Base-by-base conservation (phyloP, 345 rosid genomes). In the Acer yangbiense region DNA sequence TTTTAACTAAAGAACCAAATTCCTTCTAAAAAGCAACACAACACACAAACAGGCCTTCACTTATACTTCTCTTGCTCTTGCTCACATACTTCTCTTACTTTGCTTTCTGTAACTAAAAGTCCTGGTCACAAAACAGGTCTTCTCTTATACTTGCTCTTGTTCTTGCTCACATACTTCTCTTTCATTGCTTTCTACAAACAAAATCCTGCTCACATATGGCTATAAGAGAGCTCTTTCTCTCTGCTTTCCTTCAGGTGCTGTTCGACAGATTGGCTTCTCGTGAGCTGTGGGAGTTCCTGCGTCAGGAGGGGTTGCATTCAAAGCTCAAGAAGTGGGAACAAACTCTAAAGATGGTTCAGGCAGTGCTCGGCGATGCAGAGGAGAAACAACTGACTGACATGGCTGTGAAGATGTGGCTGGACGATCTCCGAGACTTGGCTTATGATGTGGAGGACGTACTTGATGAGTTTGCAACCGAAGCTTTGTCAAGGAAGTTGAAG, bases 161-260 rank as follows among this genome's bases (percentile, higher is more conserved):
- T 9, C 48, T 44, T 44, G 48, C 48, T 44, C 48, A 0, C 10
- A 41, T 1, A 41, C 0, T 0, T 44, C 48, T 44, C 48, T 44
- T 44, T 7, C 48, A 9, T 44, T 44, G 9, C 48, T 44, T 44
- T 44, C 17, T 50, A 6, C 43, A 46, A 46, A 11, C 18, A 25
- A 68, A 44, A 44, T 4, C 55, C n/a, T n/a, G n/a, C n/a, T n/a
- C n/a, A n/a, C n/a, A n/a, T n/a, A 69, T 69, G 73, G 2, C 61
- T 14, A 23, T 48, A 6, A 61, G 61, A 14, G 73, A 69, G 41
- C 12, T 13, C 35, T 69, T 69, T 16, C 73, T 69, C 13, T 17
- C 39, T 3, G 60, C 73, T 1, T 21, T 44, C n/a, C 13, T 69
- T 48, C 7, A 3, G 60, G 61, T 50, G 35, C 4, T 69, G 61